Evolutionary conservation across 768 basidiomycete genomes (phyloP).

Genomic region (Tricholoma sp.): DNA sequence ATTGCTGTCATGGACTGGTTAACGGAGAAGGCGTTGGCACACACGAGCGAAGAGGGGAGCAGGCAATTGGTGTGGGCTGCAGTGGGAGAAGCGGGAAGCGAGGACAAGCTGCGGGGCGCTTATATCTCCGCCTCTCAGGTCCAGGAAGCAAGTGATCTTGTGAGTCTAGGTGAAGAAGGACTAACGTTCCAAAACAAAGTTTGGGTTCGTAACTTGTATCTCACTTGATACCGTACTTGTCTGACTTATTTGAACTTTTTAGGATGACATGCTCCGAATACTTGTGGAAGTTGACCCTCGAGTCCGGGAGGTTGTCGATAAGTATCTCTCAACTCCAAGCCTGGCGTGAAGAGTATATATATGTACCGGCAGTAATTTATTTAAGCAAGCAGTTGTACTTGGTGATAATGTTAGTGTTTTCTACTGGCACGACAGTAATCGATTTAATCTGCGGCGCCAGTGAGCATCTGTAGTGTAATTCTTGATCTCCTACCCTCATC

Average conservation of each 20-base stretch:
- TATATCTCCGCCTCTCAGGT: constrained; percentile 9
- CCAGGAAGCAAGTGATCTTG: constrained; percentile 12
- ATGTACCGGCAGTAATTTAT: no score
- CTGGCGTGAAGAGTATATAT: no score
- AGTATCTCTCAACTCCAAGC: neutral
- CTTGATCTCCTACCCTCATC: no score
- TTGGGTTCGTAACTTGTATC: constrained; percentile 8
- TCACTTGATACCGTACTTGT: neutral
- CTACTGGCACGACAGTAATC: no score
- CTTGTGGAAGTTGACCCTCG: neutral
- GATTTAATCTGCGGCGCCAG: no score
- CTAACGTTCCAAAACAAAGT: constrained; percentile 8
- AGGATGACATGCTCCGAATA: neutral
- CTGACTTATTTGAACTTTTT: neutral
- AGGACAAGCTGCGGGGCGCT: constrained; percentile 11
- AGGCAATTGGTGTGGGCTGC: constrained; percentile 14
- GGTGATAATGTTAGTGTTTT: no score
- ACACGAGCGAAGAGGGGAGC: constrained; percentile 15
- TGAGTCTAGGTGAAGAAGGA: constrained; percentile 5
- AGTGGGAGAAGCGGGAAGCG: constrained; percentile 6
- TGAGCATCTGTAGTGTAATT: no score
- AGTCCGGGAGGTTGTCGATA: neutral
- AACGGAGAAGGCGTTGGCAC: constrained; percentile 27
- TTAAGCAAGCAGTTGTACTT: no score
- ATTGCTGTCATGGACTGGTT: constrained; percentile 13